Evolutionary conservation across 2,329 filamentous ascomycete species (phyloP), one percentile per base, ranked within the genome.

Genomic region (Aureobasidium sp.): DNA sequence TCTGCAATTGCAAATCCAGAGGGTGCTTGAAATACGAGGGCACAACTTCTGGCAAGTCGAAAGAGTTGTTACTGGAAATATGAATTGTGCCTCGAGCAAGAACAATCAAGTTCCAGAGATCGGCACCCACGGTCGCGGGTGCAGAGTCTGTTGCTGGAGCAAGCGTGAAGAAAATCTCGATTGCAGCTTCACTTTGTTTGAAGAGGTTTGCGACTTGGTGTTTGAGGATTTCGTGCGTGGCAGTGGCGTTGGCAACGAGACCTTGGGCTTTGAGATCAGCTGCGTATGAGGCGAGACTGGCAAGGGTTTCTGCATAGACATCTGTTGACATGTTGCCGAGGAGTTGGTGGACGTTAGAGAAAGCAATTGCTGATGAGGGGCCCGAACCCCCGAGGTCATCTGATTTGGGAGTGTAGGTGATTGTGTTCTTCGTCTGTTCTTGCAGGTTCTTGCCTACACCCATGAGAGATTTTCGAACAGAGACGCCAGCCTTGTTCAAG

Each of bases 21-120:
- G 73, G 70, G 10, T 77, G 68, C 54, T 73, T 70, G 64, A 77
- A 73, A 64, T 74, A 77, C 53, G 73, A 73, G 2, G 75, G 75
- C 60, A 78, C 67, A 64, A 79, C 74, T 17, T 42, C 54, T 0
- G 78, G 76, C 7, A 69, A 63, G 37, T 71, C 61, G 21, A 70
- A 67, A 2, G 71, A 70, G 19, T 51, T 58, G 58, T 63, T 62
- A 11, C 62, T 60, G 11, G 54, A 53, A 40, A 68, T 66, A 57
- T 68, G 67, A 11, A 63, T 63, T n/a, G 63, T 65, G 15, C 68
- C 68, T 29, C 68, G 60, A 21, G 67, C 64, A 5, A 67, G 60
- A 17, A 66, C 64, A 57, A 69, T 67, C 33, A 69, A 66, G 43
- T 69, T 72, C 74, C 74, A 75, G 42, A 69, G 68, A 33, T 76